Base-by-base conservation (phyloP, 768 basidiomycete species). In the Macrolepiota fuliginosa region DNA sequence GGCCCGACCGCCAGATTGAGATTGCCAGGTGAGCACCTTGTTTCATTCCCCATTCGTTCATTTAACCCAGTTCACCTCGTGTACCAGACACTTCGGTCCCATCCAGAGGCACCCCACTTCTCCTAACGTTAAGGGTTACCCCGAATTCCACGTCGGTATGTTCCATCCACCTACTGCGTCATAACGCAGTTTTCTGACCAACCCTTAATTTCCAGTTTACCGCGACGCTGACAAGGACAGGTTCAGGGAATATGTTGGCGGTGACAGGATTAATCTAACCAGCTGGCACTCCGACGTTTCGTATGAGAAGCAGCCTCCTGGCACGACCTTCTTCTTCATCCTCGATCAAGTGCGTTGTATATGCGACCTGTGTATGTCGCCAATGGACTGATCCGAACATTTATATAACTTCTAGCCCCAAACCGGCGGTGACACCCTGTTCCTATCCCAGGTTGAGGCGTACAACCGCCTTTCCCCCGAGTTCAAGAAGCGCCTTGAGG, bases 241-340 rank as follows among this genome's bases (percentile, higher is more conserved):
- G 2, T 77, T 83, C 73, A 68, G 67, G 53, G 80, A 82, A 53
- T 79, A 81, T 67, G 36, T 75, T 25, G 78, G 79, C 13, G 73
- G 65, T 19, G 77, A 81, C 63, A 75, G 80, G 12, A 72, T 74
- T 56, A 79, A 72, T 68, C 68, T 67, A n/a, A 76, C 74, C 6
- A 74, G 74, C 62, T 84, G 83, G 83, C 83, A 84, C 67, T 84
- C 83, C 5, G 83, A 84, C 60, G 78, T 84, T n/a, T 83, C 82
- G 0, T 84, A 85, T 68, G 83, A 84, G 71, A 77, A 76, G 58
- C 83, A 84, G 64, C 79, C 84, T 4, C 83, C 83, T 1, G 78
- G 81, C 22, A 82, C 81, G 15, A 85, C 83, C 0, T 78, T 84
- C 72, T 85, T 84, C 79, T 81, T 80, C 70, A 77, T 82, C 64